Evolutionary conservation across 2,329 filamentous ascomycete species (phyloP).

Genomic region (Ascochyta viciae-villosae): DNA sequence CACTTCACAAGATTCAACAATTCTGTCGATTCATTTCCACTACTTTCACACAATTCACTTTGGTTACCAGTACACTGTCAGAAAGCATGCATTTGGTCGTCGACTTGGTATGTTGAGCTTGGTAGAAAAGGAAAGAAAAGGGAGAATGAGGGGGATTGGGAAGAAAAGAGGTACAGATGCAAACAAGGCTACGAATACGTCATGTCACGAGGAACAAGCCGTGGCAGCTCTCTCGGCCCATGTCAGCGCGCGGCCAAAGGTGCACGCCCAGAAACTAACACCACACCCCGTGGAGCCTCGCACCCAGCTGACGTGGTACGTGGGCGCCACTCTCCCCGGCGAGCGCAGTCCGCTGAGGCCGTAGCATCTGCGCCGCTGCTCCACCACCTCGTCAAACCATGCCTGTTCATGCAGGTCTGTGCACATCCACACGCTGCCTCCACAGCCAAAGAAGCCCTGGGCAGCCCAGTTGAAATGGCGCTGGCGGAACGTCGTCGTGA

Average conservation of each 20-base stretch:
- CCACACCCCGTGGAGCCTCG: conserved; percentile 10
- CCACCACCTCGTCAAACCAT: conserved; percentile 7
- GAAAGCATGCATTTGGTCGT: too few species aligned
- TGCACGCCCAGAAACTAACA: conserved; percentile 13
- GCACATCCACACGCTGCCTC: conserved; percentile 7
- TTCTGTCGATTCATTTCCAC: too few species aligned
- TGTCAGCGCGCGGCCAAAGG: neutral
- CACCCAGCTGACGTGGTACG: conserved; percentile 16
- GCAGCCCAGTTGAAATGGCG: conserved; percentile 8
- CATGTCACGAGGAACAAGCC: neutral
- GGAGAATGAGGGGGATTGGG: neutral
- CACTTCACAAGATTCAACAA: too few species aligned
- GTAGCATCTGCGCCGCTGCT: conserved; percentile 1
- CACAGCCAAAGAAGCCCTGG: conserved; percentile 1
- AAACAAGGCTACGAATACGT: conserved; percentile 10
- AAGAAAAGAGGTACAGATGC: neutral
- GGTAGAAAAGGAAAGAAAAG: neutral
- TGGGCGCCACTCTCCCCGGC: conserved; percentile 2
- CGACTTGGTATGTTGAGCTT: neutral
- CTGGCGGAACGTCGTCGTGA: conserved; percentile 4
- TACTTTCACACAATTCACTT: too few species aligned
- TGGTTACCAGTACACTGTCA: too few species aligned
- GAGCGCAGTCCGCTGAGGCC: conserved; percentile 2
- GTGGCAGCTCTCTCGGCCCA: conserved; percentile 8
- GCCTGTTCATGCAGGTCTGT: neutral